Conservation (phyloP, 225 moss, liverwort and hornwort genomes). For the Sphagnum contortum region DNA sequence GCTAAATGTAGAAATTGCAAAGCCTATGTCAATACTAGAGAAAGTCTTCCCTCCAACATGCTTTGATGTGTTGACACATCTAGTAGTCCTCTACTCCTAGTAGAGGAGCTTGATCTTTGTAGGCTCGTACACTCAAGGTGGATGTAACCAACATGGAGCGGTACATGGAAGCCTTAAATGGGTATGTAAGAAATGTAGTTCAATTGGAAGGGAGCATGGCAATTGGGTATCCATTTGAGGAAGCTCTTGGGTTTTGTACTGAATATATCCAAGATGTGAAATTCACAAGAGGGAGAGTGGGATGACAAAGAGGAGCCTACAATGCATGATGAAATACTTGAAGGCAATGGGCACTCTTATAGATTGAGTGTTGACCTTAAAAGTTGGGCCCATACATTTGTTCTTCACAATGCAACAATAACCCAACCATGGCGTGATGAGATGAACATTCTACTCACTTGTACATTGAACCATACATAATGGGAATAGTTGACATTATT, state of each 20-base stretch:
- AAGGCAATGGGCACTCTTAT: not conserved
- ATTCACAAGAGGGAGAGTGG: not conserved
- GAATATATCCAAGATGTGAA: not conserved
- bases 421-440: no score
- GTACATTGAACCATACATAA: no score
- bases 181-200: not conserved
- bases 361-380: not conserved
- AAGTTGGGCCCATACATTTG: not conserved
- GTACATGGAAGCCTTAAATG: not conserved
- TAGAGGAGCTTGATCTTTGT: constrained; percentile 1
- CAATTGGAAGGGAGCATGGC: not conserved
- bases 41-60: not conserved
- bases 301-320: not conserved
- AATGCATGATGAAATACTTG: not conserved
- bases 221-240: not conserved
- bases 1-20: not conserved
- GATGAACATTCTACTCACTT: no score
- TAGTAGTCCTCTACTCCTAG: constrained; percentile 1
- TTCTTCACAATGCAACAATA: not conserved
- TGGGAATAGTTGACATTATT: no score
- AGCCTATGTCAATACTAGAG: no score
- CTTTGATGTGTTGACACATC: constrained; percentile 4
- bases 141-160: no score
- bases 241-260: constrained; percentile 5
- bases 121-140: not conserved